Conservation (phyloP, 768 basidiomycete genomes). For the Tricholoma terreum region DNA sequence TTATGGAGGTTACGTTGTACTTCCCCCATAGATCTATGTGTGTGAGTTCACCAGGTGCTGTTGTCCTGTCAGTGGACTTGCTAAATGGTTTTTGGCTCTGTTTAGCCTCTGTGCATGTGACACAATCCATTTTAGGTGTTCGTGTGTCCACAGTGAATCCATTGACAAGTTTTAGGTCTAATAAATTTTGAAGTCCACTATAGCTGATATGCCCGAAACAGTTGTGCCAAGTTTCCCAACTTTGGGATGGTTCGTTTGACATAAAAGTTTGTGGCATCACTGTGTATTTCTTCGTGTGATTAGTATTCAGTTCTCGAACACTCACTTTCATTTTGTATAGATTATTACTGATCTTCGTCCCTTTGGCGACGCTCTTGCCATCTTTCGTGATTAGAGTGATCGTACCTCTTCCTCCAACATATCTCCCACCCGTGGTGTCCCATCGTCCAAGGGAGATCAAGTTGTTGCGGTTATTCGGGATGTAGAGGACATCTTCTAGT, state of each 20-base stretch:
- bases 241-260: background rate
- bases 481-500: too few species aligned
- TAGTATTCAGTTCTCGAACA: background rate
- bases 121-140: too few species aligned
- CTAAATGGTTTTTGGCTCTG: too few species aligned
- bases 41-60: constrained; percentile 10
- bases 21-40: constrained; percentile 7
- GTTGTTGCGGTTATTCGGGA: too few species aligned
- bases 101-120: too few species aligned
- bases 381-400: too few species aligned
- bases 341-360: background rate
- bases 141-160: constrained; percentile 1
- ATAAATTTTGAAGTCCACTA: background rate
- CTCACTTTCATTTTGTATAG: background rate
- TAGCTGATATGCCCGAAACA: constrained; percentile 1
- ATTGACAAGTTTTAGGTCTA: background rate
- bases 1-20: constrained; percentile 3
- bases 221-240: background rate
- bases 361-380: background rate
- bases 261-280: background rate
- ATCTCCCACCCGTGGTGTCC: too few species aligned
- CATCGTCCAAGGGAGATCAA: too few species aligned
- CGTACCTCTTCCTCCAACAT: too few species aligned
- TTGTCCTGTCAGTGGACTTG: background rate
- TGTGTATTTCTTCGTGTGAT: background rate